phyloP scores from a whole-genome alignment of 306 rosid species.

The peach (Prunus persica) region DNA sequence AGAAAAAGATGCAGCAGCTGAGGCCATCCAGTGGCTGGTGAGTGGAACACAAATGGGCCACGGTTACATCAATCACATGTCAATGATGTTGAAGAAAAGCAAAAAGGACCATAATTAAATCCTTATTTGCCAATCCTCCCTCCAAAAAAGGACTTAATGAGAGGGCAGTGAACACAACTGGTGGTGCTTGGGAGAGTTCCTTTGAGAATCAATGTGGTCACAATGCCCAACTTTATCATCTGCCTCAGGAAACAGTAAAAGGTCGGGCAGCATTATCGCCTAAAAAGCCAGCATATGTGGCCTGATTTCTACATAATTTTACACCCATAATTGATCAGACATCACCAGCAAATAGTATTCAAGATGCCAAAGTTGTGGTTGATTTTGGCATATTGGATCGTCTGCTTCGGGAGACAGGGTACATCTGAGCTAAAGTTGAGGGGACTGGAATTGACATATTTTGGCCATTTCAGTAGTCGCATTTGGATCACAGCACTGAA shows the following conservation, averaged over 20 bases:
- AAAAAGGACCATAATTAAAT: conserved; percentile 61
- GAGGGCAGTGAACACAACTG: neutral
- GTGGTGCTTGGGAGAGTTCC: conserved; percentile 4
- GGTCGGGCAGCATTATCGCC: neutral
- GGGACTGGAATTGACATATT: conserved; percentile 7
- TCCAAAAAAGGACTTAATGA: conserved; percentile 1
- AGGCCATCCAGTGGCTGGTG: conserved; percentile 86
- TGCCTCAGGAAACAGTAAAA: neutral
- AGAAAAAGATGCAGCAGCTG: conserved; percentile 95
- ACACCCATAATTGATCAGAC: neutral
- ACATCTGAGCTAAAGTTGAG: conserved; percentile 1
- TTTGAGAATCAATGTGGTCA: neutral
- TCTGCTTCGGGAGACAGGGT: neutral
- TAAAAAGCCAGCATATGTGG: neutral
- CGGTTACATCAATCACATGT: conserved; percentile 61
- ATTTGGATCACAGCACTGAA: conserved; percentile 2
- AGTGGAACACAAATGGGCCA: conserved; percentile 56
- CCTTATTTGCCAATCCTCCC: neutral
- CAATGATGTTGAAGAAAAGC: conserved; percentile 76
- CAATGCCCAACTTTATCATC: neutral
- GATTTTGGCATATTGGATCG: neutral
- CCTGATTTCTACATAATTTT: neutral
- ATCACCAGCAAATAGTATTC: conserved; percentile 3
- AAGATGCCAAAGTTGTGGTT: conserved; percentile 5
- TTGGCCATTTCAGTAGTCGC: conserved; percentile 3